phyloP scores from a whole-genome alignment of 2,329 filamentous ascomycete genomes.

The Zymoseptoria pseudotritici region DNA sequence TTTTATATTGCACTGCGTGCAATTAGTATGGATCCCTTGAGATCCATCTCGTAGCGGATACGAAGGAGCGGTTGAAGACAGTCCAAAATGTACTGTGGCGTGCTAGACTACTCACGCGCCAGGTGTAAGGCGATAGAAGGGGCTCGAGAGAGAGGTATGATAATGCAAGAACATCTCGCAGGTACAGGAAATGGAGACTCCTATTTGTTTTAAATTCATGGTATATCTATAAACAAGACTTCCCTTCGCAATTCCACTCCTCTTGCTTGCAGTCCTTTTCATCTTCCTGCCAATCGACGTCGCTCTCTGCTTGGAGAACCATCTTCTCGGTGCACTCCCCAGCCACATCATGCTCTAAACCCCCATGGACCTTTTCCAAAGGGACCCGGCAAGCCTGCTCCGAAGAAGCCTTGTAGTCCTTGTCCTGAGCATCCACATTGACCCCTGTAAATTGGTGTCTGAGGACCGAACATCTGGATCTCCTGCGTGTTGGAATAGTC shows the following conservation, averaged over 20 bases:
- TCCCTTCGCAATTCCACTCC: not conserved
- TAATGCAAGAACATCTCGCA: too few relatives aligned
- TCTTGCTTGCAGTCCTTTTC: not conserved
- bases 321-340: not conserved
- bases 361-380: not conserved
- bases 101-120: too few relatives aligned
- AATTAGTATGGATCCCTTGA: not conserved
- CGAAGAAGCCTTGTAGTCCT: not conserved
- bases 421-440: not conserved
- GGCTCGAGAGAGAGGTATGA: too few relatives aligned
- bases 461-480: slow-evolving; percentile 3
- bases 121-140: too few relatives aligned
- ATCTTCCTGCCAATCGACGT: not conserved
- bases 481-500: slow-evolving; percentile 5
- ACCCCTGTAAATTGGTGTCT: not conserved
- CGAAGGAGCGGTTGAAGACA: not conserved
- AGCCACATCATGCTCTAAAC: not conserved
- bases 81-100: too few relatives aligned
- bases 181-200: too few relatives aligned
- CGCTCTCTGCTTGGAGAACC: not conserved
- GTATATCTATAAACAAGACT: too few relatives aligned
- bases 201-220: too few relatives aligned
- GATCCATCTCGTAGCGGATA: not conserved
- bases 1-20: too few relatives aligned
- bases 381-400: too few relatives aligned